Conservation (phyloP, 208 protist species). For the Endotrypanum monterogeii region DNA sequence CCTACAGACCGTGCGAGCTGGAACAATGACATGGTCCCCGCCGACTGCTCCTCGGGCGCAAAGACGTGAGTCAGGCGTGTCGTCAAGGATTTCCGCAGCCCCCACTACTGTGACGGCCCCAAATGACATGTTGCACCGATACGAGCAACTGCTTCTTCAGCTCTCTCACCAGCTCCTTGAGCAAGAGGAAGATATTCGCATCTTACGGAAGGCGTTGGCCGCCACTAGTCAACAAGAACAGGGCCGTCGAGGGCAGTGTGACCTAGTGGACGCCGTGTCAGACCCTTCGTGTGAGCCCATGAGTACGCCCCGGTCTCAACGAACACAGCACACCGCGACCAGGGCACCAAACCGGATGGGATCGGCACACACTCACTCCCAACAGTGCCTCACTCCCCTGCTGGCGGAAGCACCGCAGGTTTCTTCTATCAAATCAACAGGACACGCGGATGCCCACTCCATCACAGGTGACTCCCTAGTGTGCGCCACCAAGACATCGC, state of each 20-base stretch:
- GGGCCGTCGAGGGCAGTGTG: not conserved
- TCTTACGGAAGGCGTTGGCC: constrained; percentile 24
- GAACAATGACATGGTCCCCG: not conserved
- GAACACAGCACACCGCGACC: not conserved
- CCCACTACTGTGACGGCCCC: constrained; percentile 9
- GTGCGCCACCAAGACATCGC: not conserved
- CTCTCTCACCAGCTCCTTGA: constrained; percentile 51
- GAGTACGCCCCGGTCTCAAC: not conserved
- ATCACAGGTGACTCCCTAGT: not conserved
- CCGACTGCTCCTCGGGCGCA: not conserved
- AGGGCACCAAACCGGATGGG: not conserved
- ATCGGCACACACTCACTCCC: not conserved
- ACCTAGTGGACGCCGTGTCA: not conserved
- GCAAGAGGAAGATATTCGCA: constrained; percentile 60
- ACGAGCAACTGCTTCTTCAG: constrained; percentile 45
- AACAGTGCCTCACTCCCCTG: not conserved
- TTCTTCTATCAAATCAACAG: constrained; percentile 9
- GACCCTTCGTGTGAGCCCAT: not conserved
- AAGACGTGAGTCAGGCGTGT: not conserved
- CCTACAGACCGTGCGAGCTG: not conserved
- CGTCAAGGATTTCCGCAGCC: not conserved
- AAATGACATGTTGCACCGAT: constrained; percentile 30
- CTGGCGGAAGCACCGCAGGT: constrained; percentile 6
- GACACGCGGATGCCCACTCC: not conserved
- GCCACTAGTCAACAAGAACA: not conserved